phyloP scores from a whole-genome alignment of 805 yeast species.

The Yamadazyma tumulicola region DNA sequence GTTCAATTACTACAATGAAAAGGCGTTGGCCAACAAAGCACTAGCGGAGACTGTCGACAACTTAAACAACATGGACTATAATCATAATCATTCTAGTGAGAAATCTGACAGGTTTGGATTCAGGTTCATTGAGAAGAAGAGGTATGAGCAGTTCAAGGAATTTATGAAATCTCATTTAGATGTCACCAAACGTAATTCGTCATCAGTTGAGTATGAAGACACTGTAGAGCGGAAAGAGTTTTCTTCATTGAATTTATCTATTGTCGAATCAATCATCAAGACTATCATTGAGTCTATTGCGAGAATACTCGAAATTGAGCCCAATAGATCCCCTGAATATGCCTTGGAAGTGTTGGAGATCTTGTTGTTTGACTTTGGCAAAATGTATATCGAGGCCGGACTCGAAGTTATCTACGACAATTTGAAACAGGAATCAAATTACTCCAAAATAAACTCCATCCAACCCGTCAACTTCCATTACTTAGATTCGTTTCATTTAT shows the following conservation, averaged over 20 bases:
- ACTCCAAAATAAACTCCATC: conserved; percentile 19
- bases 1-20: conserved; percentile 39
- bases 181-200: conserved; percentile 23
- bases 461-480: conserved; percentile 42
- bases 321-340: conserved; percentile 57
- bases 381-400: conserved; percentile 69
- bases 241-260: conserved; percentile 34
- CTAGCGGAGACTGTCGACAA: conserved; percentile 32
- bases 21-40: conserved; percentile 30
- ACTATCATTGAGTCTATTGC: conserved; percentile 76
- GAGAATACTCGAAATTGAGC: conserved; percentile 69
- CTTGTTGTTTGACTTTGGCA: conserved; percentile 65
- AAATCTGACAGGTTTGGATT: conserved; percentile 26
- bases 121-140: conserved; percentile 37
- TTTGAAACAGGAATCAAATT: conserved; percentile 29
- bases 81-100: conserved; percentile 1
- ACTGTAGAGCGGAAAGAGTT: conserved; percentile 17
- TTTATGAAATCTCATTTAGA: conserved; percentile 51
- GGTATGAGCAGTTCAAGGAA: conserved; percentile 50
- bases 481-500: conserved; percentile 46
- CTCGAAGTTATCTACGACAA: conserved; percentile 63
- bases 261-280: conserved; percentile 62
- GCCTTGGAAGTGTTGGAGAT: conserved; percentile 66
- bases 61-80: conserved; percentile 26
- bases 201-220: conserved; percentile 12